These are phyloP conservation scores for Syncephalastrum racemosum DNA, from an alignment of 371 early-diverging fungal genomes.

Conservation along the genomic window DNA sequence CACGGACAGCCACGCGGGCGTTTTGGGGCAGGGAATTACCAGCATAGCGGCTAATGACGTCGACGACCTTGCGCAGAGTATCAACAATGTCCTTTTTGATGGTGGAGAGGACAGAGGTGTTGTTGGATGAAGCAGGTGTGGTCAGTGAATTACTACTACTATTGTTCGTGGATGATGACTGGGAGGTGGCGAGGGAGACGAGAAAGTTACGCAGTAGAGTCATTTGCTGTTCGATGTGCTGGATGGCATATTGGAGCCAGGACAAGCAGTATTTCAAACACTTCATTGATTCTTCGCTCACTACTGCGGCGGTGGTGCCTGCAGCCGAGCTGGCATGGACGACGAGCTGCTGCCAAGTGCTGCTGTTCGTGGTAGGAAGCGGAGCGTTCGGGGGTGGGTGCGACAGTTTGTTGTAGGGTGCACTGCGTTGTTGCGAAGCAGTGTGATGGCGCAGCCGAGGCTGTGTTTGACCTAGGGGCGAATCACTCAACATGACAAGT, in stretches of 20 bases:
- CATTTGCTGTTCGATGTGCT: slow-evolving; percentile 81
- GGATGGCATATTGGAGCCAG: slow-evolving; percentile 84
- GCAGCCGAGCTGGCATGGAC: slow-evolving; percentile 66
- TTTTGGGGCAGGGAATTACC: slow-evolving; percentile 83
- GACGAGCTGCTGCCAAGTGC: slow-evolving; percentile 72
- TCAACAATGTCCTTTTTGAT: slow-evolving; percentile 83
- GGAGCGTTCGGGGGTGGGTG: slow-evolving; percentile 6
- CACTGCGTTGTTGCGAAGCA: too few relatives aligned
- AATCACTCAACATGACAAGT: too few relatives aligned
- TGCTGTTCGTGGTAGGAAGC: slow-evolving; percentile 8
- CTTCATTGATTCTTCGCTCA: slow-evolving; percentile 79
- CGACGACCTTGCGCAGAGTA: slow-evolving; percentile 84
- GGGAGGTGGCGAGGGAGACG: slow-evolving; percentile 47
- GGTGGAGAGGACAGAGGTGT: slow-evolving; percentile 48
- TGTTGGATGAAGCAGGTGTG: slow-evolving; percentile 7
- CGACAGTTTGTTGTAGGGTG: background rate
- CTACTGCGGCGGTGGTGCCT: slow-evolving; percentile 69
- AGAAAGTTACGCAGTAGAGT: slow-evolving; percentile 64
- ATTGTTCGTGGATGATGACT: slow-evolving; percentile 10
- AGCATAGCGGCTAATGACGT: slow-evolving; percentile 85
- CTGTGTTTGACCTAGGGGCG: too few relatives aligned
- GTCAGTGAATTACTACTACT: slow-evolving; percentile 6
- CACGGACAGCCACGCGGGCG: slow-evolving; percentile 78
- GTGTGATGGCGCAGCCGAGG: too few relatives aligned
- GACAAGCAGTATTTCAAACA: slow-evolving; percentile 77